Evolutionary conservation across 2,329 filamentous ascomycete genomes (phyloP), one percentile per base, ranked within the genome.

Genomic region (Microdochium trichocladiopsis): DNA sequence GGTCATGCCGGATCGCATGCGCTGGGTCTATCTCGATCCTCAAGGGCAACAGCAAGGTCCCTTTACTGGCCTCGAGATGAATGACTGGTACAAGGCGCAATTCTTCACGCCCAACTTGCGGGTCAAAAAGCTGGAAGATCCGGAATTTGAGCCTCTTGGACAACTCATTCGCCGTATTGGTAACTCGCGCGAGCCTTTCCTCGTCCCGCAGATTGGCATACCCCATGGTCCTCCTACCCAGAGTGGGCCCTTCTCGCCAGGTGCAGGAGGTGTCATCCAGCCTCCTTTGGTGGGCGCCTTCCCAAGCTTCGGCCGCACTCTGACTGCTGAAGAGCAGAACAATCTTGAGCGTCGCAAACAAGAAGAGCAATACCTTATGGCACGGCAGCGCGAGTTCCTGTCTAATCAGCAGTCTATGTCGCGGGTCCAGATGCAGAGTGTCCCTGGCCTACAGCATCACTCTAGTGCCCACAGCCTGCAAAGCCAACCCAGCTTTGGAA

Each of bases 1-100:
- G 92, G 93, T 99, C 4, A 97, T 99, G 94, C 94, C 94, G 2
- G 94, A 99, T 68, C 82, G 95, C 14, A 99, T 99, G 91, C 82
- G 93, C 61, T 99, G 94, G 94, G 93, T 96, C 18, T 99, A 99
- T 66, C 85, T 95, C 50, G 94, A 99, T 66, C 94, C 94, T 4
- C 90, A 95, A 65, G 91, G 91, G 22, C 87, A 90, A 56, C 86
- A 90, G 5, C 94, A 99, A 66, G 94, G 94, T 0, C 94, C 94
- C 0, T 99, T 94, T 72, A 96, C 91, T 37, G 94, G 94, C 1
- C 74, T 99, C 49, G 94, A 99, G 70, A 99, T 99, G 94, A 95
- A 99, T 60, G 95, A 99, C 62, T 99, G 94, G 94, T 99, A 97
- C 72, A 97, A 97, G 68, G 93, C 92, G 36, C 92, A 93, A 47